phyloP scores from a whole-genome alignment of 2,329 filamentous ascomycete species.

The Pseudogymnoascus sp. region DNA sequence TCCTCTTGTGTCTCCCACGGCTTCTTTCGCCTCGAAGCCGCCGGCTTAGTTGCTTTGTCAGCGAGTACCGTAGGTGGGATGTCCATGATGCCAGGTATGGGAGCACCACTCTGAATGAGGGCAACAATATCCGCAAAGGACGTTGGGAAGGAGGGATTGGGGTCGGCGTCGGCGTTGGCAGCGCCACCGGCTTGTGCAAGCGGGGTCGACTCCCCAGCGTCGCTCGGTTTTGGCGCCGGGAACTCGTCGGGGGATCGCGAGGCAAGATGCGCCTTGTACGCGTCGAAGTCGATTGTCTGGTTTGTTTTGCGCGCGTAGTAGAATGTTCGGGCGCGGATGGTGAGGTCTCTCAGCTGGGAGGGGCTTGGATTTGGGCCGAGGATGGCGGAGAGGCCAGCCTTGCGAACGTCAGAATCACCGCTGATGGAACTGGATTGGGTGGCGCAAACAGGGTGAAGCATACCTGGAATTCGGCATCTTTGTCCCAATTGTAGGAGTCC shows the following conservation, averaged over 20 bases:
- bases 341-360: conserved; percentile 46
- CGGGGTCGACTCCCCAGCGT: conserved; percentile 4
- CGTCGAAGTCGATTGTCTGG: conserved; percentile 52
- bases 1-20: conserved; percentile 67
- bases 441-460: not conserved
- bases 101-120: conserved; percentile 71
- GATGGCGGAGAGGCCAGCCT: conserved; percentile 54
- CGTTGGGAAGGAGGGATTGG: conserved; percentile 13
- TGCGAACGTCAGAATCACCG: conserved; percentile 22
- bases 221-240: conserved; percentile 13
- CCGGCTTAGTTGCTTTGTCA: conserved; percentile 47
- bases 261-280: conserved; percentile 57
- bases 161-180: not conserved
- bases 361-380: conserved; percentile 48
- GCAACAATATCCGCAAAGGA: conserved; percentile 77
- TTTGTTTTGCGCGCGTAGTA: conserved; percentile 47
- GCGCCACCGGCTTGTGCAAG: not conserved
- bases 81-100: conserved; percentile 78
- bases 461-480: conserved; percentile 60
- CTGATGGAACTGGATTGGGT: not conserved
- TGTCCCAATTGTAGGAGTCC: conserved; percentile 58
- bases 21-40: conserved; percentile 39
- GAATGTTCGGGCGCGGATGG: conserved; percentile 59
- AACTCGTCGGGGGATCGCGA: conserved; percentile 26
- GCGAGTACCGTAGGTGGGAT: conserved; percentile 73